These are phyloP conservation scores for Magnaporthales sp. DNA, from an alignment of 2,329 filamentous ascomycete genomes.

Conservation along the genomic window DNA sequence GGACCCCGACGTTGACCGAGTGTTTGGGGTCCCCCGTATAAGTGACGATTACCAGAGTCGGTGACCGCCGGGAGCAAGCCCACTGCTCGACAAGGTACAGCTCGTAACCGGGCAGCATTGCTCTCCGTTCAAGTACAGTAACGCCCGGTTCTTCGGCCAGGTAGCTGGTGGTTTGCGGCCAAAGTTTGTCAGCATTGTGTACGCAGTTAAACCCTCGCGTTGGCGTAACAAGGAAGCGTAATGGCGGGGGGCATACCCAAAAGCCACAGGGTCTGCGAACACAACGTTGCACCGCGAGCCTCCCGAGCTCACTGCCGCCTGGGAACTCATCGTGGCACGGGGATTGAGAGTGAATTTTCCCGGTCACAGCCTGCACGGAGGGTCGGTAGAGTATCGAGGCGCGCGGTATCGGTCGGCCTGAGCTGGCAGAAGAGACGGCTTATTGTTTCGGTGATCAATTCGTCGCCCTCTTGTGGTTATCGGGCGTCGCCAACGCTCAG, in stretches of 20 bases:
- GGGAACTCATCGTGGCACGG: neutral
- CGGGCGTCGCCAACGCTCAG: neutral
- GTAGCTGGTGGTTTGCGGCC: constrained; percentile 39
- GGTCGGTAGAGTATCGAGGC: neutral
- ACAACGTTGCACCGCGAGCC: constrained; percentile 35
- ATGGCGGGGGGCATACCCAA: constrained; percentile 33
- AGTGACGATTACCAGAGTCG: constrained; percentile 84
- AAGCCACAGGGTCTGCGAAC: constrained; percentile 50
- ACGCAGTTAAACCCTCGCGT: neutral
- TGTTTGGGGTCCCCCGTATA: constrained; percentile 84
- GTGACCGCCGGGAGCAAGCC: constrained; percentile 85
- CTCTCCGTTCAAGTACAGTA: constrained; percentile 62
- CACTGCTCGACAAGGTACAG: constrained; percentile 95
- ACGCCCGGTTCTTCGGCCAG: constrained; percentile 79
- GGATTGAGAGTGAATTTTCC: neutral
- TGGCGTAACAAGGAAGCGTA: neutral
- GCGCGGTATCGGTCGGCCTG: neutral
- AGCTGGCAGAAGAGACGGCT: neutral
- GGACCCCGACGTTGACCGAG: constrained; percentile 67
- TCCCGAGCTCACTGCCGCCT: neutral
- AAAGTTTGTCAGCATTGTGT: neutral
- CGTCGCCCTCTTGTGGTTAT: neutral
- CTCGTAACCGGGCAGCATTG: constrained; percentile 73
- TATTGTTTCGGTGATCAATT: neutral
- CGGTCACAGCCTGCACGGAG: neutral